phyloP scores from a whole-genome alignment of 2,329 filamentous ascomycete species.

The Sclerotinia borealis region DNA sequence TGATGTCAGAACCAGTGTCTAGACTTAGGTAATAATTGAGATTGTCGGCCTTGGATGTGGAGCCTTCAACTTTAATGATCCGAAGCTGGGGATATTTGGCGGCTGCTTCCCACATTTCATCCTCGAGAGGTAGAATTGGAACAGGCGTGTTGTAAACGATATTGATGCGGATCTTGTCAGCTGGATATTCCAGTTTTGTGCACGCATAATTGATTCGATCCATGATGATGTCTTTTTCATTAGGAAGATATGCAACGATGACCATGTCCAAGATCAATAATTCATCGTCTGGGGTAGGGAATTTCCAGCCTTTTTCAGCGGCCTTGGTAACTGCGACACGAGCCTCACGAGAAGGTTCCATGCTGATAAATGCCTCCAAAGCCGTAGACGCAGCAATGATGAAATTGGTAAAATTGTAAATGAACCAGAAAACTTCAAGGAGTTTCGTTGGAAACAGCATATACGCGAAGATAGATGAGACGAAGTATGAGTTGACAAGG shows the following conservation, averaged over 20 bases:
- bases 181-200: constrained; percentile 41
- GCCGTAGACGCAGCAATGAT: constrained; percentile 39
- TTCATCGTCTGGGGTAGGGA: constrained; percentile 37
- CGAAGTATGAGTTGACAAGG: constrained; percentile 37
- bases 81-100: constrained; percentile 36
- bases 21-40: constrained; percentile 43
- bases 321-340: constrained; percentile 34
- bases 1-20: constrained; percentile 40
- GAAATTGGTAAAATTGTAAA: constrained; percentile 40
- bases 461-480: constrained; percentile 38
- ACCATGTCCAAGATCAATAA: constrained; percentile 41
- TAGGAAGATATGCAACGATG: constrained; percentile 45
- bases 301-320: constrained; percentile 36
- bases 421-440: constrained; percentile 39
- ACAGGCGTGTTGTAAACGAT: constrained; percentile 45
- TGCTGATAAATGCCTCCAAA: constrained; percentile 37
- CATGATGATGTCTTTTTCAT: constrained; percentile 45
- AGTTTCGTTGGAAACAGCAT: constrained; percentile 34
- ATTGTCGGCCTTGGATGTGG: constrained; percentile 45
- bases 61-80: constrained; percentile 42
- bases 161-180: constrained; percentile 41
- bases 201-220: constrained; percentile 41
- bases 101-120: constrained; percentile 36
- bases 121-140: constrained; percentile 41
- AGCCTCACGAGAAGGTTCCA: constrained; percentile 35